Evolutionary conservation across 768 basidiomycete genomes (phyloP), one percentile per base, ranked within the genome.

Genomic region (Pholiota microspora): DNA sequence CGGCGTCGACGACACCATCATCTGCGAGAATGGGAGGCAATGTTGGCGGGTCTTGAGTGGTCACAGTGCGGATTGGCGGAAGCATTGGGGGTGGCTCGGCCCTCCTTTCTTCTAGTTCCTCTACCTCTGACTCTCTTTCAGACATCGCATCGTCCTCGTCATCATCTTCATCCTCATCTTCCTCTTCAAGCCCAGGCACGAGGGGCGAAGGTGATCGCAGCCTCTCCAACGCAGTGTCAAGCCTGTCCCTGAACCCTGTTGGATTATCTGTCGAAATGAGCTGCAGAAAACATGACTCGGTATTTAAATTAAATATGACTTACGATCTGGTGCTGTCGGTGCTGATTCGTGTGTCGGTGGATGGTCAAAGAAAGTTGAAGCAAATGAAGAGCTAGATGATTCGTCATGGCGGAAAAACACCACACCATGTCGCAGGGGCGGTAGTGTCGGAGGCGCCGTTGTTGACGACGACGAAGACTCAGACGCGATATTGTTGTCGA

Each of bases 401-500:
- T 36, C 16, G 9, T 29, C 24, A 7, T 23, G 49, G n/a, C 36
- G 50, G 32, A 51, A 51, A 35, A 44, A 44, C 2, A 38, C 47
- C 57, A 42, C 67, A 64, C 12, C 70, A 64, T 45, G 70, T 69
- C 31, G 74, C 76, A 46, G 47, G 27, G 54, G 45, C 18, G 47
- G 45, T 6, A 46, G 36, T 3, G 29, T 45, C 8, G 54, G 45
- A 13, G 55, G 49, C 10, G 54, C 18, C 12, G 48, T 35, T n/a
- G 38, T 23, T 6, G 49, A 44, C 15, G 50, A 42, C 16, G 49
- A 29, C 10, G 51, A 27, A 2, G 50, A 34, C 51, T 69, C 72
- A 16, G 73, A 73, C 56, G 77, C 74, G 42, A 82, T 82, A 47
- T 83, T 74, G 49, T 71, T 73, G 61, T 84, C 80, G 55, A 83